Evolutionary conservation across 768 basidiomycete genomes (phyloP).

Genomic region (Psilocybe cubensis): DNA sequence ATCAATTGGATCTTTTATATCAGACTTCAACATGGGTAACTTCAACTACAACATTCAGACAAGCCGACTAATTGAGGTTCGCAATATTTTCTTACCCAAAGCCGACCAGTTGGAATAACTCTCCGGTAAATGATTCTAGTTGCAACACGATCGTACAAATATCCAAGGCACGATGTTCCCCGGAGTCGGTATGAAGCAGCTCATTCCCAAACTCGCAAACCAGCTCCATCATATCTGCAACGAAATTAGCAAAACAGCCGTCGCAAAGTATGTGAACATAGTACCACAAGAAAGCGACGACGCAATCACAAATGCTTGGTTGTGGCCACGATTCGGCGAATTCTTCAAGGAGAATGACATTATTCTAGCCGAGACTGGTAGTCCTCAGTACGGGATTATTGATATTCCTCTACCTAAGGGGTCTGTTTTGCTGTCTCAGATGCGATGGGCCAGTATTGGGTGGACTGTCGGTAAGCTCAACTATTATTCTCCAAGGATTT

Average conservation of each 20-base stretch:
- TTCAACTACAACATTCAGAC: conserved; percentile 72
- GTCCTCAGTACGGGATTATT: conserved; percentile 80
- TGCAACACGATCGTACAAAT: conserved; percentile 72
- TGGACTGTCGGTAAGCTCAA: conserved; percentile 67
- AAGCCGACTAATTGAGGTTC: conserved; percentile 47
- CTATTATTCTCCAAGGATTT: too few relatives aligned
- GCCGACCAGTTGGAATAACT: not conserved
- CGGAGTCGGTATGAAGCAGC: conserved; percentile 70
- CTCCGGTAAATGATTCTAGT: conserved; percentile 34
- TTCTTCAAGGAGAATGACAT: conserved; percentile 76
- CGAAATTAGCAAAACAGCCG: conserved; percentile 40
- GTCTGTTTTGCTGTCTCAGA: conserved; percentile 66
- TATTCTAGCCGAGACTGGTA: conserved; percentile 75
- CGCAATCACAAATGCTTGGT: conserved; percentile 71
- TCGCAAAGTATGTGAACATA: conserved; percentile 42
- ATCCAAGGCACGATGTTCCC: conserved; percentile 63
- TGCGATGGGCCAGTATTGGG: conserved; percentile 89
- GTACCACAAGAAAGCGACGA: conserved; percentile 51
- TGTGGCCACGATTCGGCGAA: conserved; percentile 76
- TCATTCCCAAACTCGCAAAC: conserved; percentile 67
- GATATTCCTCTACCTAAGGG: conserved; percentile 75
- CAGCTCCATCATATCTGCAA: conserved; percentile 44
- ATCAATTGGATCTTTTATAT: conserved; percentile 66
- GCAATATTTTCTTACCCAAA: too few relatives aligned
- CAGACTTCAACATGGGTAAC: conserved; percentile 86